A percentile compares a stretch with the other conserved stretches of the same genome.
These are phyloP conservation scores for Platismatia glauca DNA, from an alignment of 495 filamentous ascomycete species.

Conservation along the genomic window DNA sequence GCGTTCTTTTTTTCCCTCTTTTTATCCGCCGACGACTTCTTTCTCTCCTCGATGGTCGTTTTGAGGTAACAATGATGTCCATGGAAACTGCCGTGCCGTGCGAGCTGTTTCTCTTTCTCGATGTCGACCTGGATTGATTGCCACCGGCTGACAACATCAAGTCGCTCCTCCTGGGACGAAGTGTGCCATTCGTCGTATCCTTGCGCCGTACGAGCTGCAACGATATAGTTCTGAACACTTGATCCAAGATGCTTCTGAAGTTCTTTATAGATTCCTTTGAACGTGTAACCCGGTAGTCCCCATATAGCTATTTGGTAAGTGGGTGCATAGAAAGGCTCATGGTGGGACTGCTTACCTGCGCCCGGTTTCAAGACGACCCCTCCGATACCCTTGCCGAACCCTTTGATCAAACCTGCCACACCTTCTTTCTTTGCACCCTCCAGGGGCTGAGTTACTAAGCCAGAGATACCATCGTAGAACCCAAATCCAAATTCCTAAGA, in stretches of 20 bases:
- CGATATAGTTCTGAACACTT: conserved; percentile 60
- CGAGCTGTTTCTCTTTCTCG: conserved; percentile 35
- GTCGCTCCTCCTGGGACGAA: conserved; percentile 43
- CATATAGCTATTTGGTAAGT: conserved; percentile 38
- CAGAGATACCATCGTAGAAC: conserved; percentile 62
- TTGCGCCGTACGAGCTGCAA: conserved; percentile 61
- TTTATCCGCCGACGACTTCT: conserved; percentile 32
- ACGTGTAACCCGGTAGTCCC: conserved; percentile 61
- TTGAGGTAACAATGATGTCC: conserved; percentile 33
- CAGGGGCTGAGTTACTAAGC: conserved; percentile 60
- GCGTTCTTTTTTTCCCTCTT: conserved; percentile 23
- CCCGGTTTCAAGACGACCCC: conserved; percentile 61
- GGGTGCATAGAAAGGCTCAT: conserved; percentile 6
- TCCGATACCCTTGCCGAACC: conserved; percentile 65
- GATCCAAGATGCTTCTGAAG: conserved; percentile 54
- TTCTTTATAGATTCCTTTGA: conserved; percentile 68
- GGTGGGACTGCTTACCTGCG: conserved; percentile 42
- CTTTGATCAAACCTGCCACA: conserved; percentile 59
- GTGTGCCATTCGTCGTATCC: conserved; percentile 53
- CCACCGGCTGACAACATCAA: conserved; percentile 52
- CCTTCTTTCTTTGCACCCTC: conserved; percentile 61
- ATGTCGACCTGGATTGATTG: conserved; percentile 42
- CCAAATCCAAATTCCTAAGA: conserved; percentile 54
- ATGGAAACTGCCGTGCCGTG: conserved; percentile 19
- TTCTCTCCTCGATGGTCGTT: conserved; percentile 38